Evolutionary conservation across 2,329 filamentous ascomycete species (phyloP), one percentile per base, ranked within the genome.

Genomic region (Fusarium nurragi): DNA sequence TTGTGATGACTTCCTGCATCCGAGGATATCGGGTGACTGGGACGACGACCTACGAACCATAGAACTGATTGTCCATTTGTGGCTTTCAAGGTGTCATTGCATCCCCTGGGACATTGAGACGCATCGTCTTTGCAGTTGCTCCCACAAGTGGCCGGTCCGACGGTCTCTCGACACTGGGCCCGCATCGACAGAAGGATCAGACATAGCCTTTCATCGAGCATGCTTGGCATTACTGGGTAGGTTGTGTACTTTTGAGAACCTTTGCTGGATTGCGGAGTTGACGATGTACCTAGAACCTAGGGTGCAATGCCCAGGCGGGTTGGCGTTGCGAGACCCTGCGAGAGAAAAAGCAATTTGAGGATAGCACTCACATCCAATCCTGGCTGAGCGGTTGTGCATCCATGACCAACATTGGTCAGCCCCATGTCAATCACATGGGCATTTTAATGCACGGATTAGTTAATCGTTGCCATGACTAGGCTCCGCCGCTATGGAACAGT

Each of bases 381-480:
- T 44, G 56, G 56, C 64, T 67, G 56, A 14, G 58, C 43, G 44
- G 63, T 67, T 46, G 65, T 71, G 67, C 61, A 61, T 67, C 67
- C 65, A 69, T 65, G 59, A 54, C 54, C 57, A 37, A 58, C 63
- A 60, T 63, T 67, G 60, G 54, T 46, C 57, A 62, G 64, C 64
- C 54, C 64, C 69, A 71, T 65, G 56, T 70, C 52, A 70, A 63
- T 71, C 69, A 71, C 69, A 71, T 71, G 69, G 59, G 21, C 69
- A 49, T 63, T 67, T 65, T 40, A 54, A 68, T 65, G 60, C 65
- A 67, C 60, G 60, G 51, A 52, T 61, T 65, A 50, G 14, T 30
- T 30, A 30, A 65, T 48, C 47, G 45, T 54, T 59, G 51, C 28
- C 51, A 57, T 65, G 60, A 60, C 39, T 68, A 58, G 67, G 54